Base-by-base conservation (phyloP, 1,284 basidiomycete genomes). In the Ustilago cynodontis region DNA sequence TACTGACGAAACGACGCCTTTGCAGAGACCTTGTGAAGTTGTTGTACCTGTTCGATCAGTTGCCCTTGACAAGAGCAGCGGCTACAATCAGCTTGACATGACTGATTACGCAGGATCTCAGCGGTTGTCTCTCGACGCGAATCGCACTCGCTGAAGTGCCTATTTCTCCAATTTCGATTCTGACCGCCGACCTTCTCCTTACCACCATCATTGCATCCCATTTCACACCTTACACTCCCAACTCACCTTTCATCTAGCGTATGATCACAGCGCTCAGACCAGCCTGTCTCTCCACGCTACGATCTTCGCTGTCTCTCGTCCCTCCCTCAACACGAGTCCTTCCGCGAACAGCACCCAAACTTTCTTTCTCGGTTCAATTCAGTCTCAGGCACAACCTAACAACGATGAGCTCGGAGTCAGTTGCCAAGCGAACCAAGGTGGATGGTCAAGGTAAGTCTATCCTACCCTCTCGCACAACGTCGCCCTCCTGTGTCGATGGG, bases 361-460 rank as follows among this genome's bases (percentile, higher is more conserved):
- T n/a, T n/a, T n/a, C n/a, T n/a, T n/a, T n/a, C n/a, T n/a, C n/a
- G n/a, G n/a, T n/a, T n/a, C n/a, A n/a, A n/a, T n/a, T n/a, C n/a
- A n/a, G 13, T 41, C 14, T 24, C 51, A n/a, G 18, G 20, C 51
- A 14, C 29, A 33, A 13, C 31, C 39, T 24, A 14, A 20, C 33
- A 60, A 50, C 24, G 14, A 71, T 71, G 68, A 39, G 53, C 13
- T 31, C 68, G 20, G 60, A 68, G 39, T 49, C 52, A n/a, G 52
- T 39, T 18, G 18, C 71, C 3, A 73, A 73, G 51, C 52, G 71
- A 26, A 16, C 28, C 35, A 73, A 68, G 59, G 50, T 59, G 9
- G 61, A 68, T 52, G 61, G 61, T 26, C 71, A 73, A 65, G 71
- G 71, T 73, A 50, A 68, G 71, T 64, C 22, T 20, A 22, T 6